Percentiles rank a stretch among this genome's conserved stretches.
phyloP scores from a whole-genome alignment of 2,329 filamentous ascomycete genomes.

The Stylonectria norvegica region DNA sequence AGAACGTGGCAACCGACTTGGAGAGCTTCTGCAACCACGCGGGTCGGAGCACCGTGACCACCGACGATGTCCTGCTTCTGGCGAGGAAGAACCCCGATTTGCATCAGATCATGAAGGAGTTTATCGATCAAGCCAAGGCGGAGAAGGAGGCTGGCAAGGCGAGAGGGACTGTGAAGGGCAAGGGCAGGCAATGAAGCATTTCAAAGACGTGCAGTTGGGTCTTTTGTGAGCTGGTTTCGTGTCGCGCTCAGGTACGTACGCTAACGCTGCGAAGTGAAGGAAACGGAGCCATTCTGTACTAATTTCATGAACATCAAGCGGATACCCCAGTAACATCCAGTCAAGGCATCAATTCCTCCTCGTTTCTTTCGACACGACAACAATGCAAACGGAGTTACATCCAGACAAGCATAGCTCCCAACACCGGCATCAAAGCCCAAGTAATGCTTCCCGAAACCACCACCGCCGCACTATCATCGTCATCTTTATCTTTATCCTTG shows the following conservation, averaged over 20 bases:
- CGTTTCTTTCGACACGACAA: not conserved
- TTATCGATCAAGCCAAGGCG: constrained; percentile 59
- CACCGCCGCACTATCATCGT: constrained; percentile 5
- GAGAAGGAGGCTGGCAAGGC: constrained; percentile 29
- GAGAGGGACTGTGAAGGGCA: constrained; percentile 33
- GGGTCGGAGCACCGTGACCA: constrained; percentile 73
- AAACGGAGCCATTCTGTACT: too few relatives aligned
- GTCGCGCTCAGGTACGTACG: too few relatives aligned
- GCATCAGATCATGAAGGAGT: constrained; percentile 68
- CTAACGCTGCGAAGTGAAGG: too few relatives aligned
- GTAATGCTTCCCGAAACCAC: constrained; percentile 1
- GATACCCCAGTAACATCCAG: too few relatives aligned
- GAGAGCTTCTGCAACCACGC: constrained; percentile 68
- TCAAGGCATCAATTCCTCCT: too few relatives aligned
- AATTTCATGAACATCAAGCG: too few relatives aligned
- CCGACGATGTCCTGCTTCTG: constrained; percentile 84
- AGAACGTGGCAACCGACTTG: constrained; percentile 55
- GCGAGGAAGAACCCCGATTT: constrained; percentile 84
- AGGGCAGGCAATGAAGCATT: constrained; percentile 30
- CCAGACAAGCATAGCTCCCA: constrained; percentile 7
- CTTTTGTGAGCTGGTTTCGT: too few relatives aligned
- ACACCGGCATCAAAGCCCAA: constrained; percentile 4
- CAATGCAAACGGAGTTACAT: constrained; percentile 1
- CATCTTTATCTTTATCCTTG: not conserved
- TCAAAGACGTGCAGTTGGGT: too few relatives aligned